Conservation (phyloP, 1,139 yeast species). For the Pichia cactophila region DNA sequence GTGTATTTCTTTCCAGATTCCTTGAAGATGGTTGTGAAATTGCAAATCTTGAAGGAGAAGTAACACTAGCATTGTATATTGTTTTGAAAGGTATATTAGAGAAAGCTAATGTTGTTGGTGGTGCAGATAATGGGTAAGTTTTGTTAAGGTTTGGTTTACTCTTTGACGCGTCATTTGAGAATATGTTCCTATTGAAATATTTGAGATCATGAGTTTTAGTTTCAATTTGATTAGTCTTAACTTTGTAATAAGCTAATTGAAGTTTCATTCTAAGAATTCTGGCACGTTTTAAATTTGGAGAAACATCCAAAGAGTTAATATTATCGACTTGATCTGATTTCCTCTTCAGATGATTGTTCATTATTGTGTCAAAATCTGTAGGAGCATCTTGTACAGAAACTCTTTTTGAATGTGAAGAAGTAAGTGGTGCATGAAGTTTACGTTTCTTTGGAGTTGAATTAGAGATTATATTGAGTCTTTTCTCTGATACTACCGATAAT, state of each 20-base stretch:
- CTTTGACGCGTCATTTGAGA: background rate
- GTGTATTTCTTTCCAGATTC: background rate
- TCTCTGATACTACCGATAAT: background rate
- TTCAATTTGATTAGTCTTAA: conserved; percentile 47
- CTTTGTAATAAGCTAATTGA: conserved; percentile 72
- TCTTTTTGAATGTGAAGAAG: background rate
- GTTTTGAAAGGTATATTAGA: background rate
- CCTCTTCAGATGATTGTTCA: background rate
- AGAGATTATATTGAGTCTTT: background rate
- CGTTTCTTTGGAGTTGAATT: background rate
- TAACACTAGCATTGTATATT: conserved; percentile 6
- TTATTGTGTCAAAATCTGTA: background rate
- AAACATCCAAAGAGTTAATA: conserved; percentile 2
- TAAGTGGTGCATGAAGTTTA: background rate
- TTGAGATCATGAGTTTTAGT: conserved; percentile 16
- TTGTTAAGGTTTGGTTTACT: background rate
- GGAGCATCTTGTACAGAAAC: background rate
- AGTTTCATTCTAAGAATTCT: conserved; percentile 62
- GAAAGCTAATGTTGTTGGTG: background rate
- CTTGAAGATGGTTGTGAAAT: conserved; percentile 5
- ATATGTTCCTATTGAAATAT: background rate
- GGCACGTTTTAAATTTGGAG: conserved; percentile 34
- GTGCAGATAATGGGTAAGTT: background rate
- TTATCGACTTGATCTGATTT: background rate
- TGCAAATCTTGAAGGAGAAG: conserved; percentile 21